Conservation (phyloP, 2,329 filamentous ascomycete species). For the Diplodia mutila region DNA sequence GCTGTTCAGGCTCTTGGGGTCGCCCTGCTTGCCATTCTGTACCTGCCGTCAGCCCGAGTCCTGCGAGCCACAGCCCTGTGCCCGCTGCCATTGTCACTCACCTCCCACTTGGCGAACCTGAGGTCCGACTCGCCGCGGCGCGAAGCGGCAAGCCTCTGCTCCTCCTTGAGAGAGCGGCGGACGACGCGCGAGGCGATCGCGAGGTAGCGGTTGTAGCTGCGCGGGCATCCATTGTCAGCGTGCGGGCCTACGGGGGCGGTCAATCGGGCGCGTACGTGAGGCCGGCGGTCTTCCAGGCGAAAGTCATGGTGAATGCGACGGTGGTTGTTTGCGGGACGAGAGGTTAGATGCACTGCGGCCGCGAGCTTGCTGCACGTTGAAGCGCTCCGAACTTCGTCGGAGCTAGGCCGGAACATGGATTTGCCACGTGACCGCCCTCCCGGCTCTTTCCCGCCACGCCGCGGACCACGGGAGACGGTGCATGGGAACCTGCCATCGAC, state of each 20-base stretch:
- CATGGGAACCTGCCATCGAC: not conserved
- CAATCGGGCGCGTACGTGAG: constrained; percentile 68
- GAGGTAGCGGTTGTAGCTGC: constrained; percentile 99
- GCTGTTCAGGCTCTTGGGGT: constrained; percentile 70
- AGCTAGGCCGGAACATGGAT: constrained; percentile 17
- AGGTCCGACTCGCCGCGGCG: constrained; percentile 87
- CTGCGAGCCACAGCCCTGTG: constrained; percentile 29
- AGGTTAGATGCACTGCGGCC: constrained; percentile 18
- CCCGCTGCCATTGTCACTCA: constrained; percentile 57
- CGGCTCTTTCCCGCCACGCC: constrained; percentile 1
- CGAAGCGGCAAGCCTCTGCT: constrained; percentile 84
- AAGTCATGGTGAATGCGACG: constrained; percentile 66
- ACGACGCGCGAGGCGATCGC: constrained; percentile 92
- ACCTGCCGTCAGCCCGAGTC: constrained; percentile 31
- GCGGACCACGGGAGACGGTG: too few species aligned
- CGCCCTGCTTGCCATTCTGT: constrained; percentile 96
- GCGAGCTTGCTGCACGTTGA: constrained; percentile 23
- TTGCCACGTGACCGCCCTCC: constrained; percentile 4
- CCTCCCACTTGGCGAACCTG: constrained; percentile 93
- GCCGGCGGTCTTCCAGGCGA: constrained; percentile 98
- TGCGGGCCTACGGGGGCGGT: not conserved
- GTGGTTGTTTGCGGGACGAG: constrained; percentile 15
- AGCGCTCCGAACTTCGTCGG: constrained; percentile 26
- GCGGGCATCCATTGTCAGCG: constrained; percentile 35
- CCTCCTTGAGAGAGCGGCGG: constrained; percentile 96